These are phyloP conservation scores for Citrus cavaleriei DNA, from an alignment of 345 rosid species.

Conservation along the genomic window DNA sequence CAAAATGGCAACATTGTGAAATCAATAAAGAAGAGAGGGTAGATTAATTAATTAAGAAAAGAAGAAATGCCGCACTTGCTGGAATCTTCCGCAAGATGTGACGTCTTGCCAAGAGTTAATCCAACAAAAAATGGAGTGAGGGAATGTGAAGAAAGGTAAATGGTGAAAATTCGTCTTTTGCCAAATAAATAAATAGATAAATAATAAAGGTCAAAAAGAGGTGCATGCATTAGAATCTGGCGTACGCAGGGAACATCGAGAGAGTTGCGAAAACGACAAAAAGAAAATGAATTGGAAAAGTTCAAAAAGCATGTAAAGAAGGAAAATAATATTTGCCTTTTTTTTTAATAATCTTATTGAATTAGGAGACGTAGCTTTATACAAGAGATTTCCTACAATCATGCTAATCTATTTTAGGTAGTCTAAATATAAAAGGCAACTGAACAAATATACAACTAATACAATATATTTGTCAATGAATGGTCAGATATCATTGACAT, in stretches of 20 bases:
- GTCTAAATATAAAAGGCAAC: too few species aligned
- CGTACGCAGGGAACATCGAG: background rate
- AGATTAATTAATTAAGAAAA: too few species aligned
- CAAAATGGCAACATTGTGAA: background rate
- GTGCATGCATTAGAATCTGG: constrained; percentile 23
- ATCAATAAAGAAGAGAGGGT: too few species aligned
- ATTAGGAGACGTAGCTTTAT: too few species aligned
- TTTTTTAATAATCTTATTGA: too few species aligned
- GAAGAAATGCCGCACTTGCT: background rate
- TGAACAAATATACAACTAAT: too few species aligned
- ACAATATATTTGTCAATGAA: too few species aligned
- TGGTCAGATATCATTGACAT: too few species aligned
- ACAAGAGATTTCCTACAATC: too few species aligned
- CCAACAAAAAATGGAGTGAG: background rate
- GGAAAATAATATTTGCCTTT: too few species aligned
- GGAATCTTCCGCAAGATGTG: background rate
- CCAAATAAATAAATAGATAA: too few species aligned
- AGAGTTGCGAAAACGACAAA: background rate
- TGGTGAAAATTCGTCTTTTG: background rate
- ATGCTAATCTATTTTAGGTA: too few species aligned
- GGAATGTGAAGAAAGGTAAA: background rate
- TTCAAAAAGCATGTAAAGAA: background rate
- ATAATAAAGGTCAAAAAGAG: background rate
- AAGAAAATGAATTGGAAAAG: background rate
- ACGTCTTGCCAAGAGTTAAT: background rate